phyloP scores from a whole-genome alignment of 139 green algal genomes.

The Chlorella vulgaris region DNA sequence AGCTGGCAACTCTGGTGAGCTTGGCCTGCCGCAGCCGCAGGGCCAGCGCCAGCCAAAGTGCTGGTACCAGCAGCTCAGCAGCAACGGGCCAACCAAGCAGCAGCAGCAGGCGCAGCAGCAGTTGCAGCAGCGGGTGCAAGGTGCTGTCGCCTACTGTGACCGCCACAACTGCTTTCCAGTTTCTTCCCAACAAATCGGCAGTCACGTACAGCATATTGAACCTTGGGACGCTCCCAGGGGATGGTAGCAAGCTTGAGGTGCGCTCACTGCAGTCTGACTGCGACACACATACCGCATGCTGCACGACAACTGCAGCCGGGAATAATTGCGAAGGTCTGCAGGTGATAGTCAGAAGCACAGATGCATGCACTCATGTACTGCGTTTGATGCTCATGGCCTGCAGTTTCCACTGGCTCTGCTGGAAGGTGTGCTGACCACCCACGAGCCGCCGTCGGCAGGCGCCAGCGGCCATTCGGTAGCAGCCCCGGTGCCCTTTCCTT shows the following conservation, averaged over 20 bases:
- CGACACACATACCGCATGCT: too few species aligned
- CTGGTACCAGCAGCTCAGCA: background rate
- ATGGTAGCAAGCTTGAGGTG: background rate
- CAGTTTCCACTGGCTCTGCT: background rate
- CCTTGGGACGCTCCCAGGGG: background rate
- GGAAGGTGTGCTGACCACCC: background rate
- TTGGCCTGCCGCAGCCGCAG: background rate
- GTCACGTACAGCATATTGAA: conserved; percentile 9
- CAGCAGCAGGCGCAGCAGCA: background rate
- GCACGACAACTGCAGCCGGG: background rate
- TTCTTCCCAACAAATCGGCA: background rate
- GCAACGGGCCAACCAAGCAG: background rate
- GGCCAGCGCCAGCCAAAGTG: background rate
- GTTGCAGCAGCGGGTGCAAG: background rate
- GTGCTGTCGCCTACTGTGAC: background rate
- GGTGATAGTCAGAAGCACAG: background rate
- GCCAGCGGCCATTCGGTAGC: background rate
- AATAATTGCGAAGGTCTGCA: background rate
- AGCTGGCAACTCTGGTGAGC: conserved; percentile 8
- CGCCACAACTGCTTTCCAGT: background rate
- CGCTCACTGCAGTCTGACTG: too few species aligned
- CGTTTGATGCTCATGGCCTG: background rate
- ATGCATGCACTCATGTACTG: background rate
- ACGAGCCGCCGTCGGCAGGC: background rate
- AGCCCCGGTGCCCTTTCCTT: background rate